Evolutionary conservation across 2,329 filamentous ascomycete species (phyloP).

Genomic region (Ceratocystis eucalypticola): DNA sequence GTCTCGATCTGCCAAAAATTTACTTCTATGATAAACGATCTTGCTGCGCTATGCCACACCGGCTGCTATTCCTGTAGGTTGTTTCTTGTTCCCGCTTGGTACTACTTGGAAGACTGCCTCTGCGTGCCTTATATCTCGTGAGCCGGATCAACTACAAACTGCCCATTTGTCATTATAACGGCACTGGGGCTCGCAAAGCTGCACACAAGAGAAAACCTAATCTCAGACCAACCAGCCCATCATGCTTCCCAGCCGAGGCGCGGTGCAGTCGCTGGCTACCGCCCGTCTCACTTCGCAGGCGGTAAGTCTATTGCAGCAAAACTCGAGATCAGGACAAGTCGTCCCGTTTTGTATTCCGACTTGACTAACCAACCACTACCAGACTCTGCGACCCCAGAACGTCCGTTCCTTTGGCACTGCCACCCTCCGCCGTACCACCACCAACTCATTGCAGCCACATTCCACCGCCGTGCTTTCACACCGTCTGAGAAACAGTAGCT

Average conservation of each 20-base stretch:
- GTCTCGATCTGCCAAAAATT: conserved; percentile 19
- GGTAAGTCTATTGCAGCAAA: conserved; percentile 21
- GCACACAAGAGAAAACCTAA: background rate
- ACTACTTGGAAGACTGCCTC: no score
- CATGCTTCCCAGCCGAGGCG: conserved; percentile 36
- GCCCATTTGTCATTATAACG: no score
- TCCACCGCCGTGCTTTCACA: conserved; percentile 4
- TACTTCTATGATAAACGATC: conserved; percentile 13
- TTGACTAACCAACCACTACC: background rate
- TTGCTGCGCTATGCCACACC: background rate
- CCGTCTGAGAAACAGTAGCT: background rate
- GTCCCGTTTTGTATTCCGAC: background rate
- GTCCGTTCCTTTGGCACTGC: conserved; percentile 12
- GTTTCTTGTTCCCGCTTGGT: no score
- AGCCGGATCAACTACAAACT: no score
- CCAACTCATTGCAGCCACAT: conserved; percentile 13
- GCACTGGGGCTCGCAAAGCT: background rate
- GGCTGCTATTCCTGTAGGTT: no score
- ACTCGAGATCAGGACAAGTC: background rate
- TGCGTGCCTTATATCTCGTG: no score
- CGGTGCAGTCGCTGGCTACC: conserved; percentile 30
- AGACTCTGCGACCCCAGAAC: conserved; percentile 10
- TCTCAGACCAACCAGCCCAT: conserved; percentile 20
- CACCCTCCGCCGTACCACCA: conserved; percentile 11
- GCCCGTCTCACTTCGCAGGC: conserved; percentile 25